Base-by-base conservation (phyloP, 495 filamentous ascomycete genomes). In the Cercophora scortea region DNA sequence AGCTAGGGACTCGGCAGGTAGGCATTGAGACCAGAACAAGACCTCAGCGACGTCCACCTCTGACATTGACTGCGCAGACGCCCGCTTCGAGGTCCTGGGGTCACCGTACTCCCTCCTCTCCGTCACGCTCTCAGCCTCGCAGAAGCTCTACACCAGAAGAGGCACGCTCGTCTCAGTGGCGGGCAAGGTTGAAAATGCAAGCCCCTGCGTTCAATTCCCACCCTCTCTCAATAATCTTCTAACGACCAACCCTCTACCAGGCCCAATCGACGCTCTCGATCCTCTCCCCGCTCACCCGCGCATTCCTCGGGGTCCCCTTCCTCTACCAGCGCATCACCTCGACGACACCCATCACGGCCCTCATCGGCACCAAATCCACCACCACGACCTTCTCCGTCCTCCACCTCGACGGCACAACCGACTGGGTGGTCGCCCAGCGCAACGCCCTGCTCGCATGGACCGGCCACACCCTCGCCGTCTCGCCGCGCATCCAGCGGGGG, bases 371-470 rank as follows among this genome's bases (percentile, higher is more conserved):
- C 33, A 93, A 89, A 65, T 87, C 89, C 3, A 82, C 87, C 6
- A 77, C 81, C 45, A 89, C 90, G 0, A 91, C 90, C 8, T 90
- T 98, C 59, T 82, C 83, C 16, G 82, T 95, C 15, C 75, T 98
- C 15, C 82, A 91, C 60, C 80, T 98, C 36, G 88, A 98, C 75
- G 93, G 93, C 32, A 88, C 89, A n/a, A 80, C 87, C 52, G 93
- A 98, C 72, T 98, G 94, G 93, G 90, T 92, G 76, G 71, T 98
- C 32, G 77, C 87, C 10, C 91, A 95, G 65, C 76, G 88, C 47
- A 82, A 86, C 53, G 89, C 88, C 8, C 75, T 98, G 50, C 77
- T 96, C 10, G 94, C 93, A 50, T 98, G 93, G 93, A 94, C 90
- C n/a, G 93, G 93, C 32, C 84, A 91, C 63, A 88, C 89, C 2